These are phyloP conservation scores for Cladosporium sp. DNA, from an alignment of 2,329 filamentous ascomycete species.

Conservation along the genomic window DNA sequence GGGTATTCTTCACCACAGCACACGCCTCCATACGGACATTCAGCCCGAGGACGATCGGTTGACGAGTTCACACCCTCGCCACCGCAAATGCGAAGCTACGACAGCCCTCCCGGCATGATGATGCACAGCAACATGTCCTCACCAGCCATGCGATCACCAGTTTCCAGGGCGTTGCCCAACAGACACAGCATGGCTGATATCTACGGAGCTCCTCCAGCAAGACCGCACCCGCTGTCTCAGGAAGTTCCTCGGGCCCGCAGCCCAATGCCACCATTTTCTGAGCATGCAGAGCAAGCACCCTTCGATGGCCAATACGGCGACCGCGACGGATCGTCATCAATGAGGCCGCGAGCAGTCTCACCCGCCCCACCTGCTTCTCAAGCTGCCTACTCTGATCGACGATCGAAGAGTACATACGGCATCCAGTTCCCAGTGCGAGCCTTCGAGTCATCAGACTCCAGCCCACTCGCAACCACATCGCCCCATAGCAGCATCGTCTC, in stretches of 20 bases:
- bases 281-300: constrained; percentile 1
- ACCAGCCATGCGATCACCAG: constrained; percentile 17
- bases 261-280: constrained; percentile 15
- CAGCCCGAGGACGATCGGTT: constrained; percentile 23
- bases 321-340: constrained; percentile 18
- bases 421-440: constrained; percentile 28
- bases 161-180: constrained; percentile 19
- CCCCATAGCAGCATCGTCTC: constrained; percentile 15
- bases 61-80: constrained; percentile 26
- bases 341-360: constrained; percentile 28
- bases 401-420: constrained; percentile 23
- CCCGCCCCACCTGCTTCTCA: constrained; percentile 21
- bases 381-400: constrained; percentile 15
- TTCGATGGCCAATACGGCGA: constrained; percentile 11
- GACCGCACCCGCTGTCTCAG: constrained; percentile 32
- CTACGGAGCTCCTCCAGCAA: constrained; percentile 25
- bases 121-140: constrained; percentile 22
- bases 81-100: constrained; percentile 24
- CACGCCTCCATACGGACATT: constrained; percentile 17
- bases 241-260: constrained; percentile 28
- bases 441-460: constrained; percentile 30
- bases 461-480: constrained; percentile 34
- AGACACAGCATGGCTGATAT: constrained; percentile 30
- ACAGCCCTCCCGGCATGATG: constrained; percentile 20
- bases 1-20: constrained; percentile 21